Evolutionary conservation across 176 grass and related monocot species (phyloP).

Genomic region (Thalia dealbata): DNA sequence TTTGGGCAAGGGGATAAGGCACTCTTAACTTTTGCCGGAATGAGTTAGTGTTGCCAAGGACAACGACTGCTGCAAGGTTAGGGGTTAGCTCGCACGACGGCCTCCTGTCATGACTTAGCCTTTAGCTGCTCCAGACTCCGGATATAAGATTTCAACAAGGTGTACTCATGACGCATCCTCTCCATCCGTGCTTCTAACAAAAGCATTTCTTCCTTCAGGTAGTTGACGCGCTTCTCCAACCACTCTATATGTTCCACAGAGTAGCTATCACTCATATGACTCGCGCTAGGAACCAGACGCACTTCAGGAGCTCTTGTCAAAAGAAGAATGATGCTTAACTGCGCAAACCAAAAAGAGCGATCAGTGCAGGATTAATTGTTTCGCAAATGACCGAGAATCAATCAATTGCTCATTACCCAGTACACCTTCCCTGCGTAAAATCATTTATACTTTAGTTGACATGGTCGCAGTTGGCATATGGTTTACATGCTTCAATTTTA

Average conservation of each 20-base stretch:
- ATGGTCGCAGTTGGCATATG: too few relatives aligned
- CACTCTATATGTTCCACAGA: slow-evolving; percentile 46
- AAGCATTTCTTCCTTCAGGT: slow-evolving; percentile 71
- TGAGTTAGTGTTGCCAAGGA: neutral
- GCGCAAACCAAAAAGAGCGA: slow-evolving; percentile 1
- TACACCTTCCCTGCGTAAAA: too few relatives aligned
- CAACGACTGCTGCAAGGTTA: neutral
- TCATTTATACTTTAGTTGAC: too few relatives aligned
- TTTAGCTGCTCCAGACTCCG: slow-evolving; percentile 51
- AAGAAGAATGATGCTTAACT: slow-evolving; percentile 72
- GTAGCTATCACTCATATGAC: slow-evolving; percentile 19
- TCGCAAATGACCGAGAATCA: neutral
- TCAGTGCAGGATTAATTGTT: neutral
- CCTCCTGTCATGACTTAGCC: slow-evolving; percentile 14
- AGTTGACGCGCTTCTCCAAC: slow-evolving; percentile 49
- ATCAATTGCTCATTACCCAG: neutral
- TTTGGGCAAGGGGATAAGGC: too few relatives aligned
- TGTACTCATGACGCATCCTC: slow-evolving; percentile 53
- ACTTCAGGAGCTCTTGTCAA: slow-evolving; percentile 66
- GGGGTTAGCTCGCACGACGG: neutral
- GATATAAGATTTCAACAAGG: slow-evolving; percentile 58
- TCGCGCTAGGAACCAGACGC: slow-evolving; percentile 38
- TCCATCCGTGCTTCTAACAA: slow-evolving; percentile 58
- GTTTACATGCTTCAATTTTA: too few relatives aligned
- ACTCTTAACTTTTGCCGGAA: neutral